phyloP scores from a whole-genome alignment of 2,329 filamentous ascomycete species.

The Cercospora zeina region DNA sequence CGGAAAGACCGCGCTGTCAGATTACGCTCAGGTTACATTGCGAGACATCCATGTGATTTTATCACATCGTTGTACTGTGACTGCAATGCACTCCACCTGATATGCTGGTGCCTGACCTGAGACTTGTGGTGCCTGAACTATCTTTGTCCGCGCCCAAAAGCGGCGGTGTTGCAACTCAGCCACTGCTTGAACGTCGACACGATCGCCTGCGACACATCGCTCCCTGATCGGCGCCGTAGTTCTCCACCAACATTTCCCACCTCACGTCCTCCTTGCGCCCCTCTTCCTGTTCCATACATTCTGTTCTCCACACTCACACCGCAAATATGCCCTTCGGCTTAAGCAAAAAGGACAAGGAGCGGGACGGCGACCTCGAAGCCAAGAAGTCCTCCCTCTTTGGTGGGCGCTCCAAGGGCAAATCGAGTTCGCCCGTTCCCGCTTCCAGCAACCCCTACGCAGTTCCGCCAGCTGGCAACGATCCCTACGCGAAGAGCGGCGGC shows the following conservation, averaged over 20 bases:
- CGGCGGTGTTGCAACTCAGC: constrained; percentile 9
- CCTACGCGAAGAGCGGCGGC: constrained; percentile 33
- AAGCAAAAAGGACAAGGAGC: constrained; percentile 55
- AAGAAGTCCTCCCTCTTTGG: constrained; percentile 62
- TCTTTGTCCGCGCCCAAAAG: constrained; percentile 9
- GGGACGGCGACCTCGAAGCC: constrained; percentile 54
- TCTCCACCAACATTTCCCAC: constrained; percentile 14
- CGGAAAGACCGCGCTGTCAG: background rate
- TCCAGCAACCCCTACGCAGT: constrained; percentile 59
- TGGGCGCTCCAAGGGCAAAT: constrained; percentile 54
- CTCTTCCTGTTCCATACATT: background rate
- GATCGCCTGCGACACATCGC: constrained; percentile 9
- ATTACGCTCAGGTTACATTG: background rate
- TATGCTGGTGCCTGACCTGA: constrained; percentile 11
- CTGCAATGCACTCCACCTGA: background rate
- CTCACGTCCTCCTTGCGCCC: constrained; percentile 2
- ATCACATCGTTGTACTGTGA: no score
- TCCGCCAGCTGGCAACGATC: constrained; percentile 38
- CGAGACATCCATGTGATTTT: background rate
- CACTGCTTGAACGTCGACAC: constrained; percentile 11
- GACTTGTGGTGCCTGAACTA: constrained; percentile 12
- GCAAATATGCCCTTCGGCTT: constrained; percentile 47
- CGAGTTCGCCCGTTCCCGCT: constrained; percentile 51
- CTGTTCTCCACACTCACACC: background rate
- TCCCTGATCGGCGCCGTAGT: constrained; percentile 14